Evolutionary conservation across 345 rosid species (phyloP).

Genomic region (Lepidium sativum): DNA sequence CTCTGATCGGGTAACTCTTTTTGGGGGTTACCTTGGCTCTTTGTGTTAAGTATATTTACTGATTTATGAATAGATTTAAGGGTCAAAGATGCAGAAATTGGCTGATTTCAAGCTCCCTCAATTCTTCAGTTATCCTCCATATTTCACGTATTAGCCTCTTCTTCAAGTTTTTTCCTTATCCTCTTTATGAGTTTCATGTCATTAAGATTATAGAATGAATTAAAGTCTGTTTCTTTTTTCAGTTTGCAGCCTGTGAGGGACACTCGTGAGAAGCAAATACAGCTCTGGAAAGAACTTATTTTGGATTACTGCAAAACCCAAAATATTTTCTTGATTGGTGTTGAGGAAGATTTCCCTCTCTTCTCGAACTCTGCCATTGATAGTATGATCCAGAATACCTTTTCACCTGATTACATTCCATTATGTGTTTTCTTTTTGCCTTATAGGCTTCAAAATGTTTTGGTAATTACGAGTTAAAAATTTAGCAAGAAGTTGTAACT

Average conservation of each 20-base stretch:
- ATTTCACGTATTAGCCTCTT: constrained; percentile 66
- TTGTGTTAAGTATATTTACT: too few species aligned
- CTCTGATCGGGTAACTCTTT: too few species aligned
- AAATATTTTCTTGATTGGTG: constrained; percentile 50
- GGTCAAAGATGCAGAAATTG: constrained; percentile 58
- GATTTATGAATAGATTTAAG: not conserved
- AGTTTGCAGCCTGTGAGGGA: constrained; percentile 97
- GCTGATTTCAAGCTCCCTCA: constrained; percentile 90
- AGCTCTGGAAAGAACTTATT: constrained; percentile 89
- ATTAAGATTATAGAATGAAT: not conserved
- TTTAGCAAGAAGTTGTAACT: not conserved
- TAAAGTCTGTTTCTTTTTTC: not conserved
- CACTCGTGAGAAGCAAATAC: constrained; percentile 89
- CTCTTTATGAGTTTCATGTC: not conserved
- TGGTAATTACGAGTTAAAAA: not conserved
- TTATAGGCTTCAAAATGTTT: not conserved
- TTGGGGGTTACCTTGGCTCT: too few species aligned
- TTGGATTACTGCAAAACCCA: constrained; percentile 76
- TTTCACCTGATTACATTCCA: not conserved
- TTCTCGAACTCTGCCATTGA: constrained; percentile 74
- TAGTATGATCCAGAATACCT: constrained; percentile 37
- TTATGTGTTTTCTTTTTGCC: not conserved
- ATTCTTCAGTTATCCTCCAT: constrained; percentile 92
- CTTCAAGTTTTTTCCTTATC: not conserved
- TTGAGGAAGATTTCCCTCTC: constrained; percentile 80